Evolutionary conservation across 148 eudicot species (phyloP).

Genomic region (Beta vulgaris): DNA sequence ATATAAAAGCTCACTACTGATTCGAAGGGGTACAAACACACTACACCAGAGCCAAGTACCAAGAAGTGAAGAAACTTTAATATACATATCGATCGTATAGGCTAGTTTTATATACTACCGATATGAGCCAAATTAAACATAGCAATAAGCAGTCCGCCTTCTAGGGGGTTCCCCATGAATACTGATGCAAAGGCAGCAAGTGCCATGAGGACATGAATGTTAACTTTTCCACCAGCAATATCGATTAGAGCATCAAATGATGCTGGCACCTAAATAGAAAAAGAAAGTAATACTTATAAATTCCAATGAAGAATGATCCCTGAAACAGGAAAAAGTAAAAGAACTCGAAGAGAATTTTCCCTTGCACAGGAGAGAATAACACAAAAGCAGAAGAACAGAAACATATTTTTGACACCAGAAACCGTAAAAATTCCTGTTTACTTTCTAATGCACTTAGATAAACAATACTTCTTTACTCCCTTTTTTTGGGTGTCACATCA

Average conservation of each 20-base stretch:
- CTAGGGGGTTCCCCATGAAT: conserved; percentile 89
- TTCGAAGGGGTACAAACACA: neutral
- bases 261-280: conserved; percentile 65
- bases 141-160: conserved; percentile 94
- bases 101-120: conserved; percentile 39
- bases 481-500: too few species aligned
- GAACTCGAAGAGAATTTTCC: neutral
- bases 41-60: neutral
- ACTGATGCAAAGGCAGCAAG: conserved; percentile 92
- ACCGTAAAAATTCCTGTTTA: neutral
- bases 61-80: neutral
- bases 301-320: neutral
- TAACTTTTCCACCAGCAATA: conserved; percentile 86
- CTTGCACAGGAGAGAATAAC: neutral
- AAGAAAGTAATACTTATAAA: conserved; percentile 9
- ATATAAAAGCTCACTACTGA: conserved; percentile 12
- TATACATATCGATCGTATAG: neutral
- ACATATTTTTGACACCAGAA: neutral
- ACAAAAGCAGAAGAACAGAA: neutral
- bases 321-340: neutral
- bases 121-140: conserved; percentile 99
- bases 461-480: too few species aligned
- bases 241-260: conserved; percentile 81
- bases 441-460: neutral
- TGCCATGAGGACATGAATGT: conserved; percentile 98